Evolutionary conservation across 164 flowering plant genomes (phyloP).

Genomic region (Piper longum): DNA sequence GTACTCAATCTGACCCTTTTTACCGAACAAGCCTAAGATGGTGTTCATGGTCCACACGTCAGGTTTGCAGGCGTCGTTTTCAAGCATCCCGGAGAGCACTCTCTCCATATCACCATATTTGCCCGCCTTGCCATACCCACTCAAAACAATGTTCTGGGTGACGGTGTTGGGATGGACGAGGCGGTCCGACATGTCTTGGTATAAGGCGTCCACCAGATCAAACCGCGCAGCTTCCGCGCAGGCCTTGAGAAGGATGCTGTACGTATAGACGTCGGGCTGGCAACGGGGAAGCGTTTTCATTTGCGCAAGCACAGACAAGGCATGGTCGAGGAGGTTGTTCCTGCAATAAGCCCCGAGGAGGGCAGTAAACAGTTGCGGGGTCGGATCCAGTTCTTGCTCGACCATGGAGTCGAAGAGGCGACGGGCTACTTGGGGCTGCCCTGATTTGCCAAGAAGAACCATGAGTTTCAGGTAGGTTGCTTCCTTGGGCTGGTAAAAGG

Average conservation of each 20-base stretch:
- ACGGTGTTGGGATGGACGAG: conserved; percentile 70
- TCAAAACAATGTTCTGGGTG: conserved; percentile 74
- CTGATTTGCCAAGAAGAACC: conserved; percentile 67
- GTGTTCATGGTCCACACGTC: conserved; percentile 99
- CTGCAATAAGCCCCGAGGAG: conserved; percentile 75
- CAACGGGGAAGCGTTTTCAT: conserved; percentile 75
- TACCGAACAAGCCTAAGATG: conserved; percentile 67
- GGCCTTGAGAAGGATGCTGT: conserved; percentile 63
- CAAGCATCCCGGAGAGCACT: conserved; percentile 66
- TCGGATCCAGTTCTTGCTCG: conserved; percentile 70
- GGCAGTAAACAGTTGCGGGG: conserved; percentile 70
- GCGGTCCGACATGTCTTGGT: conserved; percentile 65
- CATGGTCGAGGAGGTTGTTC: conserved; percentile 57
- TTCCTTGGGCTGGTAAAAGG: conserved; percentile 76
- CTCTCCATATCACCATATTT: conserved; percentile 76
- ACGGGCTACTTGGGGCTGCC: conserved; percentile 66
- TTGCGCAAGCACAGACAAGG: conserved; percentile 45
- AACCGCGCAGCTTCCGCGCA: conserved; percentile 64
- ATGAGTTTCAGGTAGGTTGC: conserved; percentile 89
- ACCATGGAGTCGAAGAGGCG: conserved; percentile 72
- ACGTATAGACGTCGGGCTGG: conserved; percentile 86
- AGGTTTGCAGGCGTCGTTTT: conserved; percentile 48
- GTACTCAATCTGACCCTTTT: conserved; percentile 70
- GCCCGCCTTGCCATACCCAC: conserved; percentile 85
- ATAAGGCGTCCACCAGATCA: conserved; percentile 57